Conservation (phyloP, 305 asterid genomes). For the Fraxinus dipetala region DNA sequence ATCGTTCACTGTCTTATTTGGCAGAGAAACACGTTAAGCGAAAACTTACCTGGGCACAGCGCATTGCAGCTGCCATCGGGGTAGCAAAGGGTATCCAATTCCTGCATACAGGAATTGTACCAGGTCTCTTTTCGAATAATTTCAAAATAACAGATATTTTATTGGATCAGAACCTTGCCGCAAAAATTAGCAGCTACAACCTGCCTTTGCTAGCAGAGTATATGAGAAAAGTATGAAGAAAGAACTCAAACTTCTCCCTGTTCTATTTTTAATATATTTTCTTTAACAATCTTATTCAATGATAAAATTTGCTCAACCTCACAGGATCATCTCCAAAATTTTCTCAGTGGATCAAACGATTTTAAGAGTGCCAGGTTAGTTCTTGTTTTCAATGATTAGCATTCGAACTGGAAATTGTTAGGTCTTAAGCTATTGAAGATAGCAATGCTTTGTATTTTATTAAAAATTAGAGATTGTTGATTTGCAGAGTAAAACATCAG, state of each 20-base stretch:
- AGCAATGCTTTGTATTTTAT: not conserved
- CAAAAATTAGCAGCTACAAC: conserved; percentile 70
- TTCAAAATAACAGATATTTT: conserved; percentile 68
- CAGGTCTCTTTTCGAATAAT: conserved; percentile 59
- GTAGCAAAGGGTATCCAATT: conserved; percentile 91
- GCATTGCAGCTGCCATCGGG: conserved; percentile 80
- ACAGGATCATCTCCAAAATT: conserved; percentile 43
- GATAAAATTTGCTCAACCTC: conserved; percentile 16
- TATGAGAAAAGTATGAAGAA: conserved; percentile 43
- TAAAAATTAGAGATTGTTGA: not conserved
- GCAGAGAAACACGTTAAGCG: conserved; percentile 51
- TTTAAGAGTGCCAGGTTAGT: conserved; percentile 47
- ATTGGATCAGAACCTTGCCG: conserved; percentile 68
- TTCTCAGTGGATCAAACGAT: conserved; percentile 41
- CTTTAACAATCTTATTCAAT: conserved; percentile 7
- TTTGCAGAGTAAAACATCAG: conserved; percentile 53
- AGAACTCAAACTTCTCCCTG: not conserved
- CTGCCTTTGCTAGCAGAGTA: conserved; percentile 63
- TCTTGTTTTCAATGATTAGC: not conserved
- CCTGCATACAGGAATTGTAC: conserved; percentile 81
- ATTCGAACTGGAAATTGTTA: not conserved
- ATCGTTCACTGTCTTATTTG: conserved; percentile 9
- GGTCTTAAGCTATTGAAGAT: conserved; percentile 2
- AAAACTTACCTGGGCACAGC: conserved; percentile 76
- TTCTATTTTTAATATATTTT: not conserved